Base-by-base conservation (phyloP, 2,329 filamentous ascomycete genomes). In the Fusarium transvaalense region DNA sequence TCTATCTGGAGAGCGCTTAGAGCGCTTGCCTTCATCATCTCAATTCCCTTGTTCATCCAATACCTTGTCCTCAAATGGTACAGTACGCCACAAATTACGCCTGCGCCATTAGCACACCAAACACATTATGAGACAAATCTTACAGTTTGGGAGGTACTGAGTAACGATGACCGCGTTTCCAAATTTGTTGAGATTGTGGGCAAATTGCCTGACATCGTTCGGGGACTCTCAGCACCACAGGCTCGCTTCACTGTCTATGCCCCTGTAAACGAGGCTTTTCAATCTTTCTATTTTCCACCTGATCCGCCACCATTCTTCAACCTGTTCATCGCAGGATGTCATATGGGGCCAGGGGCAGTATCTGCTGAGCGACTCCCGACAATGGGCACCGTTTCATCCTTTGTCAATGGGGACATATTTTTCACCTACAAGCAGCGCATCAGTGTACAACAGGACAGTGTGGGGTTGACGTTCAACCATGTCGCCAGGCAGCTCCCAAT, bases 361-460 rank as follows among this genome's bases (percentile, higher is more conserved):
- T 19, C 54, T 14, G 45, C 37, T 31, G 21, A 42, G 10, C 45
- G 37, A 3, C 45, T 57, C 15, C 14, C 17, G 3, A 35, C 29
- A 27, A 17, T 50, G 29, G 23, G 54, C 35, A 57, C 54, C 1
- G 54, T 57, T 6, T 25, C 43, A 17, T 57, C 54, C 13, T 57
- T 57, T 41, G 54, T 57, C 21, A 51, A 57, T 23, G 54, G 54
- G 3, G 45, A 57, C 21, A 57, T 57, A 27, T 57, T 51, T 19
- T 57, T 57, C 17, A 51, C 45, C 17, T 57, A 57, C n/a, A 57
- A 57, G 37, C 45, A 57, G 15, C 54, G 54, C 5, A 57, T 57
- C 17, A 57, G 54, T 25, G 45, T 57, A 12, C 54, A 57, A 14
- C 23, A 43, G 5, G 19, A 14, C 9, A 14, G 17, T 2, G n/a